Conservation (phyloP, 441 rosid species). For the Bruguiera hainesii region DNA sequence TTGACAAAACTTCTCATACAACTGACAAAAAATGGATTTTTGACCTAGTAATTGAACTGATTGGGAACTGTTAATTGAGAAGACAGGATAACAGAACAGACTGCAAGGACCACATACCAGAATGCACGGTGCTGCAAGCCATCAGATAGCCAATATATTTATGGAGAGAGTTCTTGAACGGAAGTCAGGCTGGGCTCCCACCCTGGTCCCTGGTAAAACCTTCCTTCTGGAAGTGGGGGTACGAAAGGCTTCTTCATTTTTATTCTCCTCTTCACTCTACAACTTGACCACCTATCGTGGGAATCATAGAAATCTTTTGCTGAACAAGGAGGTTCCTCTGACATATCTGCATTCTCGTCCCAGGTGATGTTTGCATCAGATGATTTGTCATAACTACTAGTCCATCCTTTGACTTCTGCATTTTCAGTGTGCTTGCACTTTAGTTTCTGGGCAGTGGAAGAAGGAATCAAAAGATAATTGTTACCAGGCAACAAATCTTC, state of each 20-base stretch:
- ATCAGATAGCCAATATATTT: conserved; percentile 11
- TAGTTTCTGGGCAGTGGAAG: conserved; percentile 44
- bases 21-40: conserved; percentile 7
- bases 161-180: conserved; percentile 55
- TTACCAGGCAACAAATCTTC: conserved; percentile 49
- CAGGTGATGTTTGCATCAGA: conserved; percentile 38
- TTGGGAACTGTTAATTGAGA: not conserved
- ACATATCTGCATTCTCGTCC: conserved; percentile 26
- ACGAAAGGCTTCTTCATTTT: conserved; percentile 47
- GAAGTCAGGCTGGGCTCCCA: conserved; percentile 64
- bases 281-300: conserved; percentile 22
- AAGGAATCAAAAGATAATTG: conserved; percentile 49
- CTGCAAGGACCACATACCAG: conserved; percentile 14
- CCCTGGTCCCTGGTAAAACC: conserved; percentile 12
- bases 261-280: conserved; percentile 17
- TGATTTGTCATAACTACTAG: conserved; percentile 17
- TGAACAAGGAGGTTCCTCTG: conserved; percentile 34
- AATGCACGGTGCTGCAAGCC: conserved; percentile 5
- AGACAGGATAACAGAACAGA: not conserved
- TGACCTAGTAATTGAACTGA: conserved; percentile 1
- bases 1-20: not conserved
- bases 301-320: conserved; percentile 52
- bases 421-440: conserved; percentile 29
- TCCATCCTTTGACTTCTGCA: conserved; percentile 16
- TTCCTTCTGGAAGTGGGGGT: conserved; percentile 45